Base-by-base conservation (phyloP, 257 asterid genomes). In the Craterostigma plantagineum region DNA sequence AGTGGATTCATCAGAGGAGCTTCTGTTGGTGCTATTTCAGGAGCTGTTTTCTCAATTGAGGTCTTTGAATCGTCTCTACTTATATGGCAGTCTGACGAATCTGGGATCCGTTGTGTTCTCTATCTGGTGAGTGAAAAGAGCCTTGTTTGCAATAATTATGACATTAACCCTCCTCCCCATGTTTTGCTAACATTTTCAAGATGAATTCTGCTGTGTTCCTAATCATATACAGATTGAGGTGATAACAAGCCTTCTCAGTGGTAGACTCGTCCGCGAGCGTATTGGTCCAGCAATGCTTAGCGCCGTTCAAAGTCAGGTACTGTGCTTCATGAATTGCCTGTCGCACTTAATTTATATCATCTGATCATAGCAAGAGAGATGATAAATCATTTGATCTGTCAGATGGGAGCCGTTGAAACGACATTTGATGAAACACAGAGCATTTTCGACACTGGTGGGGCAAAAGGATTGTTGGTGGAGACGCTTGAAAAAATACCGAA, bases 201-300 rank as follows among this genome's bases (percentile, higher is more conserved):
- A 35, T 33, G 17, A 30, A 42, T 49, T 14, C 16, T 9, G 17
- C 42, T 34, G 42, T 10, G 15, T 23, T 16, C n/a, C 51, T 35
- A 60, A 50, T 45, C 52, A 39, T 48, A 33, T 61, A 35, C 69
- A 87, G 98, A 83, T 90, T 55, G 98, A 83, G 62, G 95, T 90
- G 35, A 72, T 90, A 35, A 91, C 73, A 6, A 90, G 98, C 79
- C 79, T 90, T 35, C 51, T 83, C 39, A 90, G 94, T 30, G 95
- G 98, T 54, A 64, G 98, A 59, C 93, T 90, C 56, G 98, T 90
- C 38, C 93, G 95, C 12, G 98, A 82, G 60, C 77, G 93, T 46
- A 90, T 90, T 33, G 98, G 95, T 51, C 95, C 98, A 1, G 93
- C 98, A 13, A 90, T 82, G 95, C 80, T 90, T 36, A 90, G 98